A percentile compares a stretch with the other conserved stretches of the same genome.
Conservation (phyloP, 257 asterid species). For the Nicotiana tomentosiformis region DNA sequence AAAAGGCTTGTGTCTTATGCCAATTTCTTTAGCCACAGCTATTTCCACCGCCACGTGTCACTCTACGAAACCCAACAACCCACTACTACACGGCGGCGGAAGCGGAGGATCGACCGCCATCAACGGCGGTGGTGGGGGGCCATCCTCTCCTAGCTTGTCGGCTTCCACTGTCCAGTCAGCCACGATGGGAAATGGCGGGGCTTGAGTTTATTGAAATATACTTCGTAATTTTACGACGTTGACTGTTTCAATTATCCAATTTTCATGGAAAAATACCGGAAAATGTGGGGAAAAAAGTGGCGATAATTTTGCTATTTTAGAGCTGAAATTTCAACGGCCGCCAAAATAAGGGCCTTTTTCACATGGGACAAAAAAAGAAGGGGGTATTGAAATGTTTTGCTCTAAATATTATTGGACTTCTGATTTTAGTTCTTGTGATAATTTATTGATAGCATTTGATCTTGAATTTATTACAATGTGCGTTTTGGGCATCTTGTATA, state of each 20-base stretch:
- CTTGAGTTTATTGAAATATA: slow-evolving; percentile 11
- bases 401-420: no score
- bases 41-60: slow-evolving; percentile 77
- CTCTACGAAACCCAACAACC: slow-evolving; percentile 32
- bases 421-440: no score
- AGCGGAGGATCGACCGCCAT: slow-evolving; percentile 35
- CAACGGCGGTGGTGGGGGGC: background rate
- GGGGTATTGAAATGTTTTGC: slow-evolving; percentile 17
- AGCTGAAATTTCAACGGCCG: slow-evolving; percentile 26
- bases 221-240: slow-evolving; percentile 11
- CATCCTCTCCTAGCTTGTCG: slow-evolving; percentile 66
- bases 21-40: slow-evolving; percentile 82
- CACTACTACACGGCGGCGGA: slow-evolving; percentile 15
- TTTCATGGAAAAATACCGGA: background rate
- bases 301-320: background rate
- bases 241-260: slow-evolving; percentile 10
- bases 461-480: no score
- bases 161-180: slow-evolving; percentile 62
- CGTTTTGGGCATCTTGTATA: no score
- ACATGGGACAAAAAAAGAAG: slow-evolving; percentile 17
- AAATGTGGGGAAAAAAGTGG: background rate
- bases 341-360: slow-evolving; percentile 6
- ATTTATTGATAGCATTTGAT: no score
- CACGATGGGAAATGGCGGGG: slow-evolving; percentile 39
- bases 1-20: slow-evolving; percentile 93